phyloP scores from a whole-genome alignment of 371 early-diverging fungal genomes.

The Saksenaea oblongispora region DNA sequence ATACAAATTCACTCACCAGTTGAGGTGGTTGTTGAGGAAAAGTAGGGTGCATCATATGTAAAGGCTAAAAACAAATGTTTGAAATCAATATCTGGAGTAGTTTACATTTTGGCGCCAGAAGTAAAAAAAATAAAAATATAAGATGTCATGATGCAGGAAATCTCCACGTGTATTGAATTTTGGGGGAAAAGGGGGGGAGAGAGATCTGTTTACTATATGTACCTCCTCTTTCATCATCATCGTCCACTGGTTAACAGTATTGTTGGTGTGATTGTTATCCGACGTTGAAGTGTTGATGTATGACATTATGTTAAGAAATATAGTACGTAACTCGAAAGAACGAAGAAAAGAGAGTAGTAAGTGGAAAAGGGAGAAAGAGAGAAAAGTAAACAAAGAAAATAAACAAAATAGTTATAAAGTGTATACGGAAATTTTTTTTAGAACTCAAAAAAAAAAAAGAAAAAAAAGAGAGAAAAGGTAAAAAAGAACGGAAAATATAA shows the following conservation, averaged over 20 bases:
- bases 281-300: neutral
- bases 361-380: neutral
- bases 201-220: neutral
- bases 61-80: slow-evolving; percentile 1
- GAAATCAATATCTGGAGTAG: neutral
- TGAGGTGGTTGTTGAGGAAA: neutral
- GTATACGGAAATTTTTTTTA: slow-evolving; percentile 1
- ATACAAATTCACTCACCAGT: neutral
- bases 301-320: slow-evolving; percentile 2
- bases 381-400: neutral
- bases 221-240: slow-evolving; percentile 5
- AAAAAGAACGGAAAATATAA: neutral
- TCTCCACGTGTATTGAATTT: slow-evolving; percentile 1
- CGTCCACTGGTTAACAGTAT: neutral
- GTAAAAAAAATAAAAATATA: neutral
- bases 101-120: slow-evolving; percentile 1
- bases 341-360: neutral
- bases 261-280: neutral
- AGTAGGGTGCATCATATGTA: neutral
- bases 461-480: neutral
- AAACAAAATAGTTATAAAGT: neutral
- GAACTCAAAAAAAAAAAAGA: neutral
- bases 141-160: slow-evolving; percentile 3
- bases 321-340: neutral
- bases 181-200: neutral